Evolutionary conservation across 805 yeast species (phyloP), one percentile per base, ranked within the genome.

Genomic region (Ogataea angusta): DNA sequence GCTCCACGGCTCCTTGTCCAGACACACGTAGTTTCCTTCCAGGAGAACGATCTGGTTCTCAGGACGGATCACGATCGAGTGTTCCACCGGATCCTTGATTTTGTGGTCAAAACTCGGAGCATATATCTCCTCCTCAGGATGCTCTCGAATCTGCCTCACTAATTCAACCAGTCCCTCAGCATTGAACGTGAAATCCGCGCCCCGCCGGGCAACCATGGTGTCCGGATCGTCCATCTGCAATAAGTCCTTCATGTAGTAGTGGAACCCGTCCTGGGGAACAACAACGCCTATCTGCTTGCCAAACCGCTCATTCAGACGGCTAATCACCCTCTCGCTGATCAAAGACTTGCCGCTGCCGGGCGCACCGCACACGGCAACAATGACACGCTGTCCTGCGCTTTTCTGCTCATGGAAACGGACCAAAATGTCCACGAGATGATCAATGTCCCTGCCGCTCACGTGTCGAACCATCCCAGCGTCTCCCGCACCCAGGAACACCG

Each of bases 141-240:
- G 16, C 4, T 36, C 31, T 12, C 36, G 25, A 30, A 42, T 24
- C 29, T 21, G 29, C 30, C 26, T 31, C 6, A 56, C 51, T 47
- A 60, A 47, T 2, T 46, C 51, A 16, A 67, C 48, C 36, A 68
- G 59, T 14, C 27, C 27, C 16, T 25, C 29, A 5, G 64, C 59
- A 42, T 72, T 61, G 47, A 72, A 71, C 4, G 76, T 72, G 46
- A 67, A 68, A n/a, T 75, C 75, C 1, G 76, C 73, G 2, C 76
- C 76, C 22, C 76, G 54, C 33, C 74, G 48, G n/a, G 52, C 45
- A n/a, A 68, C 31, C 5, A 74, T 73, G 34, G 60, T 64, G 23
- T 54, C 54, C 5, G 70, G 60, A 43, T 70, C 59, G 6, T 59
- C 57, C 42, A 69, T 47, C 28, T 32, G 24, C 4, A 19, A 10